Conservation (phyloP, 2,329 filamentous ascomycete genomes). For the Paecilomyces formosus region DNA sequence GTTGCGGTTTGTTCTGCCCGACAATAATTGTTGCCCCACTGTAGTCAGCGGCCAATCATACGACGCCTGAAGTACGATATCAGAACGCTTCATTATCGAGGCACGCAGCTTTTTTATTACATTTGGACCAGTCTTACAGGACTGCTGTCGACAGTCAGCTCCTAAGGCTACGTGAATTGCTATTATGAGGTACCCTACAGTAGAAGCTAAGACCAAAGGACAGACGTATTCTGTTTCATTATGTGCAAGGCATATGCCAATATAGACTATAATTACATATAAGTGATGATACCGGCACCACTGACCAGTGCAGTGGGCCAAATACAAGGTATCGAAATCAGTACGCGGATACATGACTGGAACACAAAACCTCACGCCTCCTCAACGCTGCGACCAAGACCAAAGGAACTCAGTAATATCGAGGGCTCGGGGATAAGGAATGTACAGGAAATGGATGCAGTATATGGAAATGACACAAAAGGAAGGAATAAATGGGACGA, state of each 20-base stretch:
- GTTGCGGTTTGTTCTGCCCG: background rate
- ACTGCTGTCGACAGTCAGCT: too few relatives aligned
- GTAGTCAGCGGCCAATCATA: background rate
- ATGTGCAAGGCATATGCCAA: background rate
- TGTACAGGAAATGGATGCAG: conserved; percentile 10
- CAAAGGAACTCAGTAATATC: background rate
- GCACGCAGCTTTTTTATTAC: too few relatives aligned
- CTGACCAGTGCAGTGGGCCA: background rate
- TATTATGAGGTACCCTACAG: background rate
- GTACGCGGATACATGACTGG: background rate
- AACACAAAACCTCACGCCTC: background rate
- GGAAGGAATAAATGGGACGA: conserved; percentile 10
- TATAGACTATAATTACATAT: background rate
- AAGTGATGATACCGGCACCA: background rate
- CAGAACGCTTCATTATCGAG: background rate
- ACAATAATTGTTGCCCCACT: background rate
- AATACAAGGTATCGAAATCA: background rate
- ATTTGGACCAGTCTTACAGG: too few relatives aligned
- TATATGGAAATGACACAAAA: conserved; percentile 11
- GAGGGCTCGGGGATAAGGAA: conserved; percentile 3
- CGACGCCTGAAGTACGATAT: background rate
- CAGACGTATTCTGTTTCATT: background rate
- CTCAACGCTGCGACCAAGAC: background rate
- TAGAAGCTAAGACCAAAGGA: background rate
- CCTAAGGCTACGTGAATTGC: background rate